Conservation (phyloP, 2,329 filamentous ascomycete species). For the Ceratocystiopsis minuta region DNA sequence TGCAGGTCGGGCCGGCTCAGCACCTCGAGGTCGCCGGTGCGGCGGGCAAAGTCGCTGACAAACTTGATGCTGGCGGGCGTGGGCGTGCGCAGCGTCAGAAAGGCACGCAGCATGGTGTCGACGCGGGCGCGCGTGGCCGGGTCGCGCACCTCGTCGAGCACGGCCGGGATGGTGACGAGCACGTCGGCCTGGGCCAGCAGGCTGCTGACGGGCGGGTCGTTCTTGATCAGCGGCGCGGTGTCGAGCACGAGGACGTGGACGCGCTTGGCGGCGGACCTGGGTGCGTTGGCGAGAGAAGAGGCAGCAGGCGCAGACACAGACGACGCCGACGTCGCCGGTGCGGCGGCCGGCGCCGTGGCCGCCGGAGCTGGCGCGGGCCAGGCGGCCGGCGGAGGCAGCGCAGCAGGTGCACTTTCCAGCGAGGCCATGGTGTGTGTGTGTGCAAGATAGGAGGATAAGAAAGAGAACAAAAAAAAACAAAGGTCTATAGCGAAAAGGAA, state of each 20-base stretch:
- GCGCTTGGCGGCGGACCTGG: conserved; percentile 32
- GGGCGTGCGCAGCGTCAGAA: conserved; percentile 61
- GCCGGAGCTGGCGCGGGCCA: too few relatives aligned
- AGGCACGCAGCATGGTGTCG: conserved; percentile 70
- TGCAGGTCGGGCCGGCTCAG: conserved; percentile 80
- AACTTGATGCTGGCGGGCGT: conserved; percentile 60
- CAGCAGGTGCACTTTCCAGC: neutral
- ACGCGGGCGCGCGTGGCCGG: conserved; percentile 61
- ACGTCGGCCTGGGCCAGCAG: conserved; percentile 60
- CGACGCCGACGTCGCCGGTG: neutral
- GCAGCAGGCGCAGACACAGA: neutral
- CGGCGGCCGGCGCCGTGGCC: neutral
- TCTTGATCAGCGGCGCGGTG: conserved; percentile 83
- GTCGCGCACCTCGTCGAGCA: conserved; percentile 79
- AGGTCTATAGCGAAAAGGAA: neutral
- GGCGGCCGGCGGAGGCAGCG: neutral
- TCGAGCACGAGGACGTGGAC: conserved; percentile 78
- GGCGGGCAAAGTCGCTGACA: conserved; percentile 68
- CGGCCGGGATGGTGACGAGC: conserved; percentile 68
- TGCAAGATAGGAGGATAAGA: neutral
- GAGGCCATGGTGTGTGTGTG: neutral
- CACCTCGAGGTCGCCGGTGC: conserved; percentile 76
- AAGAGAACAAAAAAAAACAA: neutral
- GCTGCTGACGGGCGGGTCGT: conserved; percentile 69
- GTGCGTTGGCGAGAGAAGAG: neutral